Conservation (phyloP, 75 land plant species). For the Cupressus sempervirens region DNA sequence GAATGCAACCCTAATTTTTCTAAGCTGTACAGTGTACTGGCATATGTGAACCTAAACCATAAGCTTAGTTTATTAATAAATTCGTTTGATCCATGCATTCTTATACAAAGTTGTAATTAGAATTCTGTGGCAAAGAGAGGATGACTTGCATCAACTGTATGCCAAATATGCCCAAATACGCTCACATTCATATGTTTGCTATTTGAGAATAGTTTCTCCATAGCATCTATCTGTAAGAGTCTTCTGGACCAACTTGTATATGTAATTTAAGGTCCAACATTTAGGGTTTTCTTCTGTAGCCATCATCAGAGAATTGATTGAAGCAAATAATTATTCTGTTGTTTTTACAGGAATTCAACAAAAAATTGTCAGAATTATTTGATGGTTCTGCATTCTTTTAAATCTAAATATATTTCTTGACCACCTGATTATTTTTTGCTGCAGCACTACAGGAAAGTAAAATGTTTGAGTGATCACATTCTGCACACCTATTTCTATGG, state of each 20-base stretch:
- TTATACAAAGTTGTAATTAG: neutral
- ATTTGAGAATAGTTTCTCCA: too few relatives aligned
- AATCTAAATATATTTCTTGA: neutral
- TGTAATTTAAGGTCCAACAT: too few relatives aligned
- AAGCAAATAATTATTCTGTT: neutral
- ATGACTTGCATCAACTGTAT: neutral
- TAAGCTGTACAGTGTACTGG: too few relatives aligned
- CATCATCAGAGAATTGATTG: neutral
- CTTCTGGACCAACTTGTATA: too few relatives aligned
- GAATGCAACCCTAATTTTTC: too few relatives aligned
- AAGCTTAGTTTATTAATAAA: neutral
- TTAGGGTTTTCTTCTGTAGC: neutral
- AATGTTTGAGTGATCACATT: neutral
- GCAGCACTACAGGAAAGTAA: neutral
- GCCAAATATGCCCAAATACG: neutral
- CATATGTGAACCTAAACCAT: too few relatives aligned
- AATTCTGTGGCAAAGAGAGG: neutral
- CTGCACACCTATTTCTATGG: slow-evolving; percentile 17
- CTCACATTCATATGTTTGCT: neutral
- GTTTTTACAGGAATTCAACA: neutral
- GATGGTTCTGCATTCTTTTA: neutral
- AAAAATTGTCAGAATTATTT: neutral
- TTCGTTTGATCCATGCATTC: neutral
- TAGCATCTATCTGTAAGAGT: too few relatives aligned
- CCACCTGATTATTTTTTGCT: neutral